phyloP scores from a whole-genome alignment of 768 basidiomycete species.

The Boletus coccyginus region DNA sequence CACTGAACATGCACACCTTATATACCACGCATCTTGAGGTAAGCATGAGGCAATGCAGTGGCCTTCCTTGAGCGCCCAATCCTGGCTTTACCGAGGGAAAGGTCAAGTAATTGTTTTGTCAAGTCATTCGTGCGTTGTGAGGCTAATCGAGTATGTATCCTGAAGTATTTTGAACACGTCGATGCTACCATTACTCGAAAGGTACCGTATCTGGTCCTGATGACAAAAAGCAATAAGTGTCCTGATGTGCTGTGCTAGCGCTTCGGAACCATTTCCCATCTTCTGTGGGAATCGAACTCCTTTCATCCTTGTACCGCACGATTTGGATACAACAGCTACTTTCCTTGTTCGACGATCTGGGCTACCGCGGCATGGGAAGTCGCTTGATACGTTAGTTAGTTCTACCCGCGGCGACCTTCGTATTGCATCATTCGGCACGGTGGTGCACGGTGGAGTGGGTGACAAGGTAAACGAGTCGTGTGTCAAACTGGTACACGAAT shows the following conservation, averaged over 20 bases:
- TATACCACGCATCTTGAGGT: slow-evolving; percentile 47
- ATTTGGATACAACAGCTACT: slow-evolving; percentile 95
- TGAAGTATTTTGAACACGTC: slow-evolving; percentile 87
- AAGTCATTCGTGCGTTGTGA: slow-evolving; percentile 75
- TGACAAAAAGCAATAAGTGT: slow-evolving; percentile 80
- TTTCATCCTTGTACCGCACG: slow-evolving; percentile 79
- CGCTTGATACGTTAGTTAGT: slow-evolving; percentile 87
- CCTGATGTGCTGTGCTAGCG: slow-evolving; percentile 72
- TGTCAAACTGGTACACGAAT: slow-evolving; percentile 73
- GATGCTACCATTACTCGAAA: slow-evolving; percentile 85
- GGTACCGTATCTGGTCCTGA: slow-evolving; percentile 48
- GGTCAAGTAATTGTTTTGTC: slow-evolving; percentile 74
- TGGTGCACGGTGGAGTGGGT: slow-evolving; percentile 63
- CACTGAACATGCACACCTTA: too few relatives aligned
- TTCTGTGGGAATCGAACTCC: slow-evolving; percentile 85
- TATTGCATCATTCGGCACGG: slow-evolving; percentile 63
- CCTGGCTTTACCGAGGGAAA: slow-evolving; percentile 46
- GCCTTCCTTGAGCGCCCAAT: too few relatives aligned
- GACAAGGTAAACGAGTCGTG: slow-evolving; percentile 71
- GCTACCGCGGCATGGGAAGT: slow-evolving; percentile 73
- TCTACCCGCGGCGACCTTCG: slow-evolving; percentile 90
- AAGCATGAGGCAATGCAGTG: too few relatives aligned
- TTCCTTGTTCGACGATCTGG: slow-evolving; percentile 77
- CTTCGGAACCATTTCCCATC: slow-evolving; percentile 70
- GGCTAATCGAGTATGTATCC: slow-evolving; percentile 76